Conservation (phyloP, 2,329 filamentous ascomycete species). For the Cercospora sojina region DNA sequence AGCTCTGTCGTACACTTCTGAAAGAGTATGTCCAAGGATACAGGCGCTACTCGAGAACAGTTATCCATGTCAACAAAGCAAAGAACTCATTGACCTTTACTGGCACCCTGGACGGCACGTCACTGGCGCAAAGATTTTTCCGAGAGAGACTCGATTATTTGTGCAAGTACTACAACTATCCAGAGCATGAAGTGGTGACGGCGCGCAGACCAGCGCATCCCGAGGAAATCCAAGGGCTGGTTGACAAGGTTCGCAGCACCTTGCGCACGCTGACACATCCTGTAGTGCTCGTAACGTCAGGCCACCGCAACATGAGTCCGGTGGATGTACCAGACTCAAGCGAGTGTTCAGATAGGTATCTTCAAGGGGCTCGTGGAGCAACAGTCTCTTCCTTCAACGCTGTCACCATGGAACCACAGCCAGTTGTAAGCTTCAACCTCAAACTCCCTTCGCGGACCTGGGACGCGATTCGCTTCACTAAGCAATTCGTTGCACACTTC, state of each 20-base stretch:
- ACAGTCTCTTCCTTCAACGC: slow-evolving; percentile 63
- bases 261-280: slow-evolving; percentile 56
- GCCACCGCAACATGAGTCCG: not conserved
- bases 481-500: slow-evolving; percentile 54
- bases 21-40: not conserved
- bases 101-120: not conserved
- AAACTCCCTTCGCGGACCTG: slow-evolving; percentile 57
- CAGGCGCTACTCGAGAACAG: not conserved
- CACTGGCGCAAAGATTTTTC: not conserved
- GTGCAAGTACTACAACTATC: not conserved
- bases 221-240: not conserved
- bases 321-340: not conserved
- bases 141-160: not conserved
- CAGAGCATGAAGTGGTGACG: not conserved
- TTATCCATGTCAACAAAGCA: not conserved
- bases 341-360: not conserved
- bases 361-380: slow-evolving; percentile 47
- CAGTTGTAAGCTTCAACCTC: slow-evolving; percentile 63
- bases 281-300: slow-evolving; percentile 55
- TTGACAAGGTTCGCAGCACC: slow-evolving; percentile 6
- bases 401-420: slow-evolving; percentile 55
- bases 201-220: not conserved
- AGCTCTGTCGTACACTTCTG: not conserved
- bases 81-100: not conserved
- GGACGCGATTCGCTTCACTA: slow-evolving; percentile 47